Conservation (phyloP, 306 rosid species). For the Mucuna pruriens region DNA sequence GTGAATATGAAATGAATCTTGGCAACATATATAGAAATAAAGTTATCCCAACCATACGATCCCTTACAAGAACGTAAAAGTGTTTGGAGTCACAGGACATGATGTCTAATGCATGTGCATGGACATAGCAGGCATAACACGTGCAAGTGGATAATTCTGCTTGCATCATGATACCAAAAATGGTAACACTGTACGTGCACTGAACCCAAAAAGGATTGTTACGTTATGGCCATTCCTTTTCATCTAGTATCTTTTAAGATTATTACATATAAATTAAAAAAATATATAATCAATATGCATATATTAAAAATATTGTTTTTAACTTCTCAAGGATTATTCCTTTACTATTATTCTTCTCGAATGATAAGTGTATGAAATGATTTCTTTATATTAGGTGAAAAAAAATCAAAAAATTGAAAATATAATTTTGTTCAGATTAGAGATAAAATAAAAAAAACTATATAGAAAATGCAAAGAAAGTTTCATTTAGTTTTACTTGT, state of each 20-base stretch:
- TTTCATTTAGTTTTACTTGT: too few relatives aligned
- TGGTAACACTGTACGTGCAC: slow-evolving; percentile 3
- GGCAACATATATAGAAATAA: too few relatives aligned
- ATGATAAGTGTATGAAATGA: not conserved
- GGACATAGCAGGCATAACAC: slow-evolving; percentile 2
- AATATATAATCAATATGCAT: not conserved
- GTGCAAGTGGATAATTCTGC: slow-evolving; percentile 1
- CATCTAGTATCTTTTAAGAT: not conserved
- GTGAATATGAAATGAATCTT: not conserved
- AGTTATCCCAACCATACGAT: not conserved
- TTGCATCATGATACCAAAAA: not conserved
- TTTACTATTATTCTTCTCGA: not conserved
- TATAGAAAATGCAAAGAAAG: too few relatives aligned
- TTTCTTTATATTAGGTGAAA: too few relatives aligned
- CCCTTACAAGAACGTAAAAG: not conserved
- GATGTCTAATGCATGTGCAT: slow-evolving; percentile 20
- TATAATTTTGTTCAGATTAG: too few relatives aligned
- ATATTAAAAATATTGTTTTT: not conserved
- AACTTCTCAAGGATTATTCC: not conserved
- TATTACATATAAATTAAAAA: not conserved
- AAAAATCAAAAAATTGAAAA: too few relatives aligned
- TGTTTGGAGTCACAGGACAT: not conserved
- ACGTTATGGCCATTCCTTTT: not conserved
- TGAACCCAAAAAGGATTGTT: not conserved
- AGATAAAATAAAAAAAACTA: too few relatives aligned